Evolutionary conservation across 2,329 filamentous ascomycete genomes (phyloP), one percentile per base, ranked within the genome.

Genomic region (Alternaria ethzedia): DNA sequence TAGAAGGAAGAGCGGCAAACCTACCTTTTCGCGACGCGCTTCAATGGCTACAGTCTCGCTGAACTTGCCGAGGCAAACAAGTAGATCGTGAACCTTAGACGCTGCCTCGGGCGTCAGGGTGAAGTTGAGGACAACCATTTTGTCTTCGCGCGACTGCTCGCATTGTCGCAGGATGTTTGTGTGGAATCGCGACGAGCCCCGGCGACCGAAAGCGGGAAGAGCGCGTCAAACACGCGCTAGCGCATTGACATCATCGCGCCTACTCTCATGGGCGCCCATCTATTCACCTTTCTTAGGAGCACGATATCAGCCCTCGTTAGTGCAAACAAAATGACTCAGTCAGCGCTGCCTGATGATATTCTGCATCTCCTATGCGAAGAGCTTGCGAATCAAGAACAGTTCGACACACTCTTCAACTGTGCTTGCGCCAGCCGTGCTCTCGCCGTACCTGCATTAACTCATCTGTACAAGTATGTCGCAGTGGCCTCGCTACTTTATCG

Each of bases 41-140:
- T 94, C 92, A 44, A 95, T 84, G 25, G 88, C 91, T 20, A 95
- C 91, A 49, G 90, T 88, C 70, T 95, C 92, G 77, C 90, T 91
- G 82, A 95, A 94, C 79, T 93, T 93, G 74, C 88, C 87, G 25
- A 95, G 85, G 77, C 92, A 95, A 21, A 88, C 84, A 60, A 95
- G 86, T 23, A 89, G 86, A 78, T 94, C 92, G 71, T 93, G 90
- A 47, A 95, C 83, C 52, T 87, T 88, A 7, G 85, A 84, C 46
- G 93, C 88, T 30, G 90, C 90, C 70, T 94, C 91, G 60, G 92
- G 91, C 70, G 86, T 91, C 57, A 95, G 83, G 0, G 90, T 91
- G 75, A 94, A 94, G 64, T 85, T 89, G 61, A 94, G 76, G 10
- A 80, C 72, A n/a, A 83, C 78, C 83, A 85, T 85, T 8, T 41